A percentile compares a stretch with the other conserved stretches of the same genome.
Evolutionary conservation across 2,329 filamentous ascomycete genomes (phyloP).

Genomic region (Rhinocladiella mackenziei): DNA sequence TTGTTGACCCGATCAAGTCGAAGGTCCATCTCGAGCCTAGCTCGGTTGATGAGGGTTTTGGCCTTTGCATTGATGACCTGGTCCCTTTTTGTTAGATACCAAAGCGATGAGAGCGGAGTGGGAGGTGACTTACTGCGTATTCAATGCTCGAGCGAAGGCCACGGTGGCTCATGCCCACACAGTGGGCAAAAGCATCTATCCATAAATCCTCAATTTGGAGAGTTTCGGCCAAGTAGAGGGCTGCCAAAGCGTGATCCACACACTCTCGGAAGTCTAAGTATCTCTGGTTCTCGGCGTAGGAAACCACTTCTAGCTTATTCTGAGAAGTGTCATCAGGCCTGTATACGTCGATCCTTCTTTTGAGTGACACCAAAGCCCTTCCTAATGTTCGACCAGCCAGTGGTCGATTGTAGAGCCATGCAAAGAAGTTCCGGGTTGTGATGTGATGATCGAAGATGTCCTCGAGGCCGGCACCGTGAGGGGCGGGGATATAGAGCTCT

Average conservation of each 20-base stretch:
- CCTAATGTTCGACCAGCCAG: constrained; percentile 51
- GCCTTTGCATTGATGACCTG: constrained; percentile 49
- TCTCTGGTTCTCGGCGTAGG: constrained; percentile 65
- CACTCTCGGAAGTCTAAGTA: constrained; percentile 65
- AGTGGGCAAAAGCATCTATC: constrained; percentile 70
- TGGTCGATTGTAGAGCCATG: constrained; percentile 29
- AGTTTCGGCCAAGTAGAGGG: constrained; percentile 64
- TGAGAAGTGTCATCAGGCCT: constrained; percentile 49
- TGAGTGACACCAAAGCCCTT: constrained; percentile 58
- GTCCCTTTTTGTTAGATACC: constrained; percentile 8
- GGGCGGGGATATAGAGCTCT: constrained; percentile 30
- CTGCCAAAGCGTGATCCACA: constrained; percentile 64
- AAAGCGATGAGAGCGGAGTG: background rate
- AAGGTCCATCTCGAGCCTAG: constrained; percentile 61
- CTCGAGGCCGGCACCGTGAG: constrained; percentile 21
- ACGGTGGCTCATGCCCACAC: constrained; percentile 62
- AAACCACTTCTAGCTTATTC: constrained; percentile 59
- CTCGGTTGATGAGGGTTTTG: constrained; percentile 61
- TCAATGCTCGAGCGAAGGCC: constrained; percentile 25
- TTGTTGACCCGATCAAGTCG: constrained; percentile 56
- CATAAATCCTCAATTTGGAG: constrained; percentile 63
- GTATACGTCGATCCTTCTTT: constrained; percentile 62
- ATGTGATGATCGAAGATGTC: constrained; percentile 28
- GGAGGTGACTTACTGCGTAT: constrained; percentile 20
- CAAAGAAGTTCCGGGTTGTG: constrained; percentile 31